phyloP scores from a whole-genome alignment of 345 rosid species.

The Arabidopsis thaliana region TAIR10.1 NC_003074.8:7544501-7545000 shows the following conservation, averaged over 20 bases:
- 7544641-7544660: slow-evolving; percentile 10
- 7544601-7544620: slow-evolving; percentile 14
- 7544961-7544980: slow-evolving; percentile 60
- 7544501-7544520: too few relatives aligned
- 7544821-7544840: slow-evolving; percentile 74
- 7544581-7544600: slow-evolving; percentile 12
- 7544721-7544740: slow-evolving; percentile 36
- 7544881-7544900: slow-evolving; percentile 78
- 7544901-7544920: slow-evolving; percentile 72
- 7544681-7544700: slow-evolving; percentile 41
- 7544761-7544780: slow-evolving; percentile 28
- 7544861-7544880: slow-evolving; percentile 78
- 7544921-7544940: slow-evolving; percentile 80
- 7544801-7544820: slow-evolving; percentile 63
- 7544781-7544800: slow-evolving; percentile 38
- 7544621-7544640: slow-evolving; percentile 15
- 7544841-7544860: slow-evolving; percentile 92
- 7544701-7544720: slow-evolving; percentile 30
- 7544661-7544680: background rate
- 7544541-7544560: slow-evolving; percentile 4
- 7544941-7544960: slow-evolving; percentile 84
- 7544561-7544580: slow-evolving; percentile 14
- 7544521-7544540: background rate
- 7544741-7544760: slow-evolving; percentile 27
- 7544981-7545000: slow-evolving; percentile 15